A percentile compares a stretch with the other conserved stretches of the same genome.
These are phyloP conservation scores for Solanum chilense DNA, from an alignment of 257 asterid genomes.

Conservation along the genomic window DNA sequence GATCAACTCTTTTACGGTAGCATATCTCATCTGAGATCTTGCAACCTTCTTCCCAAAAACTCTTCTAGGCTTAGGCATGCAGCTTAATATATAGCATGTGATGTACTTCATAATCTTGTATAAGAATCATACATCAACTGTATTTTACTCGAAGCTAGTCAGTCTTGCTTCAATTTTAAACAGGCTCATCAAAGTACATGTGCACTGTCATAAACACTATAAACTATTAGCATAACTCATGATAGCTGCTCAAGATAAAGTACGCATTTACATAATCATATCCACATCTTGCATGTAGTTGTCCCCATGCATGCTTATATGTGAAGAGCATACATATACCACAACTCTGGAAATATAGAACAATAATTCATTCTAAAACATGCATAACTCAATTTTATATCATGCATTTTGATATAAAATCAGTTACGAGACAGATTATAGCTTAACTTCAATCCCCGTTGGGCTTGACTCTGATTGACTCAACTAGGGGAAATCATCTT, in stretches of 20 bases:
- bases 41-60: not conserved
- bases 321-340: not conserved
- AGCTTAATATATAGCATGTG: not conserved
- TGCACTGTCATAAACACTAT: not conserved
- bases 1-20: not conserved
- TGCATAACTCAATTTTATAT: not conserved
- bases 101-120: not conserved
- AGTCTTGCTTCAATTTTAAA: not conserved
- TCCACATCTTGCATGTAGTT: not conserved
- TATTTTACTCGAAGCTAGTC: not conserved
- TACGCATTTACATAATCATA: not conserved
- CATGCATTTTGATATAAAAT: not conserved
- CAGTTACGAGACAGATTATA: not conserved
- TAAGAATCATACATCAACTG: not conserved
- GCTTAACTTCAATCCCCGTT: not conserved
- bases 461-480: not conserved
- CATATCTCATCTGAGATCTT: not conserved
- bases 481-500: not conserved
- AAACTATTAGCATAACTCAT: not conserved
- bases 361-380: not conserved
- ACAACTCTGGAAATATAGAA: not conserved
- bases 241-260: not conserved
- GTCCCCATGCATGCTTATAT: not conserved
- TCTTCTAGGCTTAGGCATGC: not conserved
- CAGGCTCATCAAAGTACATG: not conserved